Base-by-base conservation (phyloP, 805 yeast species). In the Spathaspora arborariae region DNA sequence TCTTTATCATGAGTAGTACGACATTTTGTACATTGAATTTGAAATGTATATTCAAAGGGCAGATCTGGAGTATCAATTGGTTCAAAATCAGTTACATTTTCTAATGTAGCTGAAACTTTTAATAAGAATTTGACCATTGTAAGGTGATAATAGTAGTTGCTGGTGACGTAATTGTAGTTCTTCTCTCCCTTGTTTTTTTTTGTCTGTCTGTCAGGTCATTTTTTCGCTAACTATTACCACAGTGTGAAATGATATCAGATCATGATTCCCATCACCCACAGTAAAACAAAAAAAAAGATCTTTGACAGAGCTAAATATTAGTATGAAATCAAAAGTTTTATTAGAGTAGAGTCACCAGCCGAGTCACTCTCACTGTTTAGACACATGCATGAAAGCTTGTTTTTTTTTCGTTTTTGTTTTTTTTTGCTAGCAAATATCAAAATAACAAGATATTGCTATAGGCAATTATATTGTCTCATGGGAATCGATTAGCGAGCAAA, bases 21-120 rank as follows among this genome's bases (percentile, higher is more conserved):
- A 66, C 99, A 92, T 35, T 78, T 75, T 1, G 85, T 82, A 62
- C 99, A 92, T 55, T 77, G 77, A 13, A 90, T 74, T 47, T 72
- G 75, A 67, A 92, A 88, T 1, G 85, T 76, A 64, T 84, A 92
- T 53, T 85, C 89, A 56, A 81, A 89, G 0, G 94, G 92, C 1
- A 66, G 54, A 9, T 68, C 72, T 2, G 75, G 70, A 0, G 81
- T 63, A 57, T 92, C 96, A 2, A 72, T 63, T 2, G 92, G 85
- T 40, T 67, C 66, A 4, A 88, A 60, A 33, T 71, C 75, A 11
- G 78, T 75, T 33, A 85, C 81, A 48, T 80, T 81, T 16, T 72
- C 71, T 36, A 82, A 69, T 34, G 76, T 78, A 6, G 79, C 85
- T 16, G 60, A 51, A 16, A 63, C 56, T 46, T 67, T 68, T 45